These are phyloP conservation scores for Hypoxylon sp. DNA, from an alignment of 2,329 filamentous ascomycete species.

Conservation along the genomic window DNA sequence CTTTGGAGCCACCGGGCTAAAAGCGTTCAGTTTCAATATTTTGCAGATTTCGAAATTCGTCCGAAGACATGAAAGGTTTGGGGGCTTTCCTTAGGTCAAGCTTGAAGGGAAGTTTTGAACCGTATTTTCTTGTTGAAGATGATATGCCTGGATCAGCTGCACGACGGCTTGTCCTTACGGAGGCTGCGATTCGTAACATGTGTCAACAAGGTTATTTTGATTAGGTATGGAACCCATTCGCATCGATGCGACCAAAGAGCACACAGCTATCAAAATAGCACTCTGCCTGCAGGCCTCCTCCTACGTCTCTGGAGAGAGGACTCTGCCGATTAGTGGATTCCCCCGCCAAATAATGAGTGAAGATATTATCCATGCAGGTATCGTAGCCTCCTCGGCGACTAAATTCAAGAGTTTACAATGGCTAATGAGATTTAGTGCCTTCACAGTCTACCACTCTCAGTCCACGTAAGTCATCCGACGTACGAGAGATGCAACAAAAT, in stretches of 20 bases:
- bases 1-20: constrained; percentile 3
- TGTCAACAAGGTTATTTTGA: constrained; percentile 49
- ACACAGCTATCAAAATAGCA: constrained; percentile 45
- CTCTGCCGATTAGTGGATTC: constrained; percentile 52
- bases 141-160: constrained; percentile 37
- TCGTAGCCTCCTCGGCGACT: not conserved
- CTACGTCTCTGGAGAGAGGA: constrained; percentile 44
- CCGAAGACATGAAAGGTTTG: constrained; percentile 50
- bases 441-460: not conserved
- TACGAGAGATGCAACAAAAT: not conserved
- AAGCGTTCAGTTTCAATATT: constrained; percentile 47
- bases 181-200: constrained; percentile 49
- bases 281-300: constrained; percentile 44
- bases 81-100: constrained; percentile 49
- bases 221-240: constrained; percentile 46
- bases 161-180: constrained; percentile 45
- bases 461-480: not conserved
- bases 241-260: constrained; percentile 43
- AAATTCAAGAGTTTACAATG: not conserved
- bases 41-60: constrained; percentile 48
- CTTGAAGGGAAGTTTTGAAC: constrained; percentile 50
- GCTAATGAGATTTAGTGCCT: constrained; percentile 3
- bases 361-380: constrained; percentile 32
- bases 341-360: constrained; percentile 51
- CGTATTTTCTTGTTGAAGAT: constrained; percentile 50